A percentile compares a stretch with the other conserved stretches of the same genome.
Conservation (phyloP, 192 early-diverging fungal genomes). For the Neocallimastix lanati region DNA sequence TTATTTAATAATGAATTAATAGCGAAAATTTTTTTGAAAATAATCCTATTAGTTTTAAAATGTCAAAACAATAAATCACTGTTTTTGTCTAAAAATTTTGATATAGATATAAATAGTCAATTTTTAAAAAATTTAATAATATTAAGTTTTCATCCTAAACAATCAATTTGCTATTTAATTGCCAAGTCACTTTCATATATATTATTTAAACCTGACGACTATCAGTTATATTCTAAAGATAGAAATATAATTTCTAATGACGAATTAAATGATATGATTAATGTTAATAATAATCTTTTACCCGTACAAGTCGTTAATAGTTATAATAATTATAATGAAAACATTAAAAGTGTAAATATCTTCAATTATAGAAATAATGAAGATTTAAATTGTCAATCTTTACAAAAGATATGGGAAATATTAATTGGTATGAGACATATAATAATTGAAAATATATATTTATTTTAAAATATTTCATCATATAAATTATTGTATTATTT, state of each 20-base stretch:
- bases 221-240: neutral
- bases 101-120: neutral
- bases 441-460: too few relatives aligned
- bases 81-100: neutral
- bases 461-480: too few relatives aligned
- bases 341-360: neutral
- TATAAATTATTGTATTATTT: too few relatives aligned
- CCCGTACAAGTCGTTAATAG: neutral
- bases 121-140: neutral
- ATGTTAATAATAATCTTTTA: neutral
- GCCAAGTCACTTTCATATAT: neutral
- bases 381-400: neutral
- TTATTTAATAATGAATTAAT: neutral
- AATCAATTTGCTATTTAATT: neutral
- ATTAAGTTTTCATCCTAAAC: neutral
- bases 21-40: neutral
- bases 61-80: neutral
- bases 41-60: neutral
- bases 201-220: neutral
- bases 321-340: neutral
- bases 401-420: neutral
- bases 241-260: neutral
- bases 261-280: neutral
- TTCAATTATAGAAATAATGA: neutral
- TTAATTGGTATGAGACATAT: neutral